Base-by-base conservation (phyloP, 805 yeast genomes). In the Saccharomycopsis schoenii region DNA sequence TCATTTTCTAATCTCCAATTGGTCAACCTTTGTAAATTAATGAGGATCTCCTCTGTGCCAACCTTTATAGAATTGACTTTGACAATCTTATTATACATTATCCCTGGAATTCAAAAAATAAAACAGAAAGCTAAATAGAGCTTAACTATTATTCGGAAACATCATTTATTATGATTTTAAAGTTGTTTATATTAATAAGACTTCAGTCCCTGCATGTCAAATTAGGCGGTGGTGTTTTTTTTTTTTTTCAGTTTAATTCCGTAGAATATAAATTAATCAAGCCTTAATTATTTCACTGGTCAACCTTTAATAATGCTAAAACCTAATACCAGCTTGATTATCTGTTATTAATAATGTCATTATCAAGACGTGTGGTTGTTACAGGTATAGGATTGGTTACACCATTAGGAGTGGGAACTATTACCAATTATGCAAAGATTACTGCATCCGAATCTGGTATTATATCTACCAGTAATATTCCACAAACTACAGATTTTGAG, bases 371-470 rank as follows among this genome's bases (percentile, higher is more conserved):
- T 72, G 96, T 93, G 0, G 97, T 93, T 0, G 86, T 93, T 1
- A 94, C 99, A 0, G 99, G 99, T 0, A 70, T 94, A 8, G 98
- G 98, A 0, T 73, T 88, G 34, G 81, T 92, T 0, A 83, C 94
- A 0, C 99, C 99, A 0, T 73, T 94, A 2, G 98, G 97, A 0
- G 83, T 83, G 5, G 92, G 91, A 0, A 79, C 77, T 2, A 67
- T 67, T 15, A 71, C 70, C 14, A 72, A 82, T 2, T 88, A 93
- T 92, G 58, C 69, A 1, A 75, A 75, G 17, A 70, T 88, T 5
- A 67, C 87, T 1, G 72, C 73, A 0, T 77, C 82, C 0, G 70
- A 78, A 61, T 80, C 86, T 17, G 93, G 94, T 0, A 68, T 88
- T 1, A 73, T 82, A 0, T 80, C 88, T 4, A 83, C 90, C 1